Evolutionary conservation across 179 eudicot genomes (phyloP).

Genomic region (Silene vulgaris): DNA sequence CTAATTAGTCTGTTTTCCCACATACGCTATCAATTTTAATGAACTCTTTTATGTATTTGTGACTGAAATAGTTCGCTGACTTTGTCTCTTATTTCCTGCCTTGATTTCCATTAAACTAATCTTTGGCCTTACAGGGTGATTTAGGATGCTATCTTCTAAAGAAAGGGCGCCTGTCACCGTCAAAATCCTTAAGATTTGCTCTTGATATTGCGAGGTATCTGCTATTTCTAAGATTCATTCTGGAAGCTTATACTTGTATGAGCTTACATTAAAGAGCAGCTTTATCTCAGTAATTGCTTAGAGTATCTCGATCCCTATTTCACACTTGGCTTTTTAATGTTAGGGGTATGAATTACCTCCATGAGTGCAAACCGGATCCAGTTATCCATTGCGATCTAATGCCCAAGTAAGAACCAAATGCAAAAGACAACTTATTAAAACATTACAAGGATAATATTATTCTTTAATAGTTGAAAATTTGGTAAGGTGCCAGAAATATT

Average conservation of each 20-base stretch:
- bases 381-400: conserved; percentile 76
- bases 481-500: conserved; percentile 99
- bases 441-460: conserved; percentile 19
- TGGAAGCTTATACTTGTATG: neutral
- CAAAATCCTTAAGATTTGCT: conserved; percentile 78
- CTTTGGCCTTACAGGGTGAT: conserved; percentile 62
- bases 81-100: conserved; percentile 7
- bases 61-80: neutral
- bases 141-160: conserved; percentile 75
- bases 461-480: conserved; percentile 62
- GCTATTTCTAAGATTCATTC: neutral
- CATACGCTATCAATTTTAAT: too few species aligned
- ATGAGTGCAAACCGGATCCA: conserved; percentile 93
- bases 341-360: conserved; percentile 97
- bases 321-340: conserved; percentile 19
- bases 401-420: conserved; percentile 91
- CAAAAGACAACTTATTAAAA: conserved; percentile 31
- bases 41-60: too few species aligned
- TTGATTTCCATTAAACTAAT: neutral
- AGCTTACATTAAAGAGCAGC: neutral
- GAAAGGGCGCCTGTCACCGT: conserved; percentile 76
- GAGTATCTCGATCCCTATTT: neutral
- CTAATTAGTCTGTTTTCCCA: too few species aligned
- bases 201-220: conserved; percentile 92
- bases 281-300: neutral